These are phyloP conservation scores for Epichloe amarillans DNA, from an alignment of 2,329 filamentous ascomycete species.

Conservation along the genomic window DNA sequence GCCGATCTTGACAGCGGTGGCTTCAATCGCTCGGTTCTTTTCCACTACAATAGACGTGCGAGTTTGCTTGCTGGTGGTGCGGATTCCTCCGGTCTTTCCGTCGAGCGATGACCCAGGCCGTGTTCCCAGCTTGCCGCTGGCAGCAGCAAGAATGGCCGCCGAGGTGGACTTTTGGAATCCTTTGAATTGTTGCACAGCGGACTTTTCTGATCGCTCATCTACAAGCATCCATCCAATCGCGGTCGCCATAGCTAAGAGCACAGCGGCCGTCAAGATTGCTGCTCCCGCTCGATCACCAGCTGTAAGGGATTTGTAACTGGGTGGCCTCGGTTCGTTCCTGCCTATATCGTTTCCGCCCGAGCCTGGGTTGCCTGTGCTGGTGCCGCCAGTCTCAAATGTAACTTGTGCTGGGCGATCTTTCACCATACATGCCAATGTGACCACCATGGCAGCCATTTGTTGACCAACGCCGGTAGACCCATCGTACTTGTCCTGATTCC, in stretches of 20 bases:
- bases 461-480: constrained; percentile 51
- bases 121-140: constrained; percentile 7
- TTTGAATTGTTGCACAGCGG: constrained; percentile 18
- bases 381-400: constrained; percentile 43
- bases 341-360: constrained; percentile 34
- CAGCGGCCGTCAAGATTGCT: constrained; percentile 45
- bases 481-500: constrained; percentile 44
- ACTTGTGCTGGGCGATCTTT: constrained; percentile 27
- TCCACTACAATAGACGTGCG: constrained; percentile 10
- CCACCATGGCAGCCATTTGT: constrained; percentile 56
- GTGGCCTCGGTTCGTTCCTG: constrained; percentile 17
- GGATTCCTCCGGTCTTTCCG: constrained; percentile 12
- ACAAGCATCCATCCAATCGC: constrained; percentile 36
- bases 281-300: constrained; percentile 56
- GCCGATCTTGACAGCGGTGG: constrained; percentile 9
- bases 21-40: constrained; percentile 8
- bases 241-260: constrained; percentile 40
- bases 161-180: constrained; percentile 12
- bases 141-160: constrained; percentile 7
- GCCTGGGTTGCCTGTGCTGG: constrained; percentile 32
- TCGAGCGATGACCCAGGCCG: background rate
- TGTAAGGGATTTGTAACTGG: constrained; percentile 22
- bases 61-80: constrained; percentile 10
- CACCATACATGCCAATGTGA: constrained; percentile 49
- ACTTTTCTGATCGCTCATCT: constrained; percentile 30